Percentiles rank a stretch among this genome's conserved stretches.
These are phyloP conservation scores for Bjerkandera adusta DNA, from an alignment of 1,284 basidiomycete genomes.

Conservation along the genomic window DNA sequence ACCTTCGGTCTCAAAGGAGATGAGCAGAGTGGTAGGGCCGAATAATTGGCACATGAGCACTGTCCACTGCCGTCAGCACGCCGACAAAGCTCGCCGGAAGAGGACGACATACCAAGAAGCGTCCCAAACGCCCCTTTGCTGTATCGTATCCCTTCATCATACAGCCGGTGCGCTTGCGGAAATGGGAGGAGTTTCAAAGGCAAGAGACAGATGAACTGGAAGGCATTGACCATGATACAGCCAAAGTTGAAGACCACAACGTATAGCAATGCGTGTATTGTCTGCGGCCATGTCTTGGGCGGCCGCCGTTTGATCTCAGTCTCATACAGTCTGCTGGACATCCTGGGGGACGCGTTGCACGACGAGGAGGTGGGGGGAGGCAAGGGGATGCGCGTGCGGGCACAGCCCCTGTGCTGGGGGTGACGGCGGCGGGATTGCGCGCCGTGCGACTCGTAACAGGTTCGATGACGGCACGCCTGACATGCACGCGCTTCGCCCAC, in stretches of 20 bases:
- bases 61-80: constrained; percentile 20
- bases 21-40: constrained; percentile 71
- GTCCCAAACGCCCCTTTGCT: constrained; percentile 83
- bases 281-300: constrained; percentile 50
- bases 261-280: constrained; percentile 52
- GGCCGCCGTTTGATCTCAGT: constrained; percentile 63
- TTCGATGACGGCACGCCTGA: neutral
- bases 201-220: constrained; percentile 69
- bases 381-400: constrained; percentile 7
- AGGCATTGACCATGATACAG: constrained; percentile 65
- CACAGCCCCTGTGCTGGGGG: no score
- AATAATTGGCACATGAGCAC: constrained; percentile 82
- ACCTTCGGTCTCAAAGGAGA: constrained; percentile 75
- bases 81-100: constrained; percentile 10
- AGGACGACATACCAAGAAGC: constrained; percentile 53
- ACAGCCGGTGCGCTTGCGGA: constrained; percentile 45
- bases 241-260: constrained; percentile 64
- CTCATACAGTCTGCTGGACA: constrained; percentile 36
- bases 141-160: constrained; percentile 69
- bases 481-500: no score
- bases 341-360: no score
- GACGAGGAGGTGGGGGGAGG: constrained; percentile 1
- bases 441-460: neutral
- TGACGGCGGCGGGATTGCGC: neutral
- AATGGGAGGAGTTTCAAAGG: constrained; percentile 62